phyloP scores from a whole-genome alignment of 768 basidiomycete genomes.

The Leccinum truebloodii region DNA sequence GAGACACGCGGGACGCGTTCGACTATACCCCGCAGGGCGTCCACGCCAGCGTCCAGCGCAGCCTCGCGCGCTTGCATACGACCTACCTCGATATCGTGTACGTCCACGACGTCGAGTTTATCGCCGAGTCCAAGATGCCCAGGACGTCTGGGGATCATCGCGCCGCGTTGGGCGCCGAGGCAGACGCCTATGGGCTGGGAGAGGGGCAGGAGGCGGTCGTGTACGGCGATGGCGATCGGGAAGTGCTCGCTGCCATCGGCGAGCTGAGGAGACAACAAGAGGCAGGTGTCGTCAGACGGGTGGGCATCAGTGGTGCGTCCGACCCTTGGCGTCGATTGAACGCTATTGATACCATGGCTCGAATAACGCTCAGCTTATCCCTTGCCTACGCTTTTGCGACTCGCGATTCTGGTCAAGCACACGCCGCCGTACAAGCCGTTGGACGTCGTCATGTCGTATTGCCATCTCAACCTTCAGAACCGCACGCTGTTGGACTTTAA shows the following conservation, averaged over 20 bases:
- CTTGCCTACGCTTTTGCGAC: slow-evolving; percentile 79
- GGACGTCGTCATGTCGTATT: slow-evolving; percentile 80
- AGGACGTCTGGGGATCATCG: slow-evolving; percentile 55
- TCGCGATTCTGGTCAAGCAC: slow-evolving; percentile 72
- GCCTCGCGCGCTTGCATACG: slow-evolving; percentile 70
- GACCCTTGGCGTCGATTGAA: not conserved
- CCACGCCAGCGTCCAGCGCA: slow-evolving; percentile 63
- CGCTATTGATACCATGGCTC: not conserved
- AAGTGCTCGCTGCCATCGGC: slow-evolving; percentile 64
- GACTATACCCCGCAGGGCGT: slow-evolving; percentile 74
- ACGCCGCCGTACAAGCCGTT: slow-evolving; percentile 67
- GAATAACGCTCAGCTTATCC: slow-evolving; percentile 79
- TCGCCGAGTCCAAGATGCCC: slow-evolving; percentile 54
- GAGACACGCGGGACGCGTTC: slow-evolving; percentile 49
- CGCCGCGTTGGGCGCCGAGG: slow-evolving; percentile 53
- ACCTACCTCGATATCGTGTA: slow-evolving; percentile 79
- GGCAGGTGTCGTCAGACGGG: slow-evolving; percentile 67
- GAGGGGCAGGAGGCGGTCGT: slow-evolving; percentile 56
- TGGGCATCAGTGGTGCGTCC: slow-evolving; percentile 75
- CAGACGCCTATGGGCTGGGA: slow-evolving; percentile 63
- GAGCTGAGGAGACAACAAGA: slow-evolving; percentile 68
- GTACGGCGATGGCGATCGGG: slow-evolving; percentile 69
- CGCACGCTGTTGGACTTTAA: slow-evolving; percentile 56
- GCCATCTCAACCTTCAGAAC: slow-evolving; percentile 78
- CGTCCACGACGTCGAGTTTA: slow-evolving; percentile 83